Conservation (phyloP, 176 grass and related monocot species). For the Pharus latifolius region DNA sequence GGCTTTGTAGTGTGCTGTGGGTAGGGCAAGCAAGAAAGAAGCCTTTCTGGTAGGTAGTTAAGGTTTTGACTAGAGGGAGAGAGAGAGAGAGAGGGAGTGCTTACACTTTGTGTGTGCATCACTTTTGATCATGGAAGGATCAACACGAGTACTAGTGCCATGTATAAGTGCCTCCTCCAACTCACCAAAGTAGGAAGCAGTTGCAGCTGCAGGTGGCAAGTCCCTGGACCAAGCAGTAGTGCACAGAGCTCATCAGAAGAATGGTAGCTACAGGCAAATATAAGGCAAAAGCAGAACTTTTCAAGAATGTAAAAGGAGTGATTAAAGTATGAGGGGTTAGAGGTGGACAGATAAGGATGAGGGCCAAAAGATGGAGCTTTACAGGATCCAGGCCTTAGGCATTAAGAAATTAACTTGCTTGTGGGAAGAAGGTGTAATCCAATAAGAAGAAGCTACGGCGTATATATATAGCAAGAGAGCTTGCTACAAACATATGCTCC, state of each 20-base stretch:
- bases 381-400: constrained; percentile 46
- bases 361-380: constrained; percentile 32
- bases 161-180: constrained; percentile 85
- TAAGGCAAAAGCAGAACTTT: constrained; percentile 21
- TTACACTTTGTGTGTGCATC: constrained; percentile 33
- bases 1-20: constrained; percentile 16
- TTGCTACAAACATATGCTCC: constrained; percentile 63
- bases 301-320: constrained; percentile 27
- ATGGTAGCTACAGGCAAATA: constrained; percentile 21
- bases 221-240: constrained; percentile 43
- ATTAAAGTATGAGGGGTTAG: constrained; percentile 22
- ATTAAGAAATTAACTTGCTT: constrained; percentile 61
- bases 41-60: constrained; percentile 28
- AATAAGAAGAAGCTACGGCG: constrained; percentile 24
- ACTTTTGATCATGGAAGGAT: constrained; percentile 33
- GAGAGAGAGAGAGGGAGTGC: neutral
- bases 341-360: constrained; percentile 65
- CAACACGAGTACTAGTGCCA: constrained; percentile 32
- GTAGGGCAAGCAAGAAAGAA: constrained; percentile 25
- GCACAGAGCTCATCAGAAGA: constrained; percentile 26
- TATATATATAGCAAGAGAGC: constrained; percentile 32
- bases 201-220: constrained; percentile 28
- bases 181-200: constrained; percentile 50
- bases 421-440: constrained; percentile 75
- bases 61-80: constrained; percentile 30